A percentile compares a stretch with the other conserved stretches of the same genome.
phyloP scores from a whole-genome alignment of 2,329 filamentous ascomycete species.

The Colletotrichum chrysophilum region DNA sequence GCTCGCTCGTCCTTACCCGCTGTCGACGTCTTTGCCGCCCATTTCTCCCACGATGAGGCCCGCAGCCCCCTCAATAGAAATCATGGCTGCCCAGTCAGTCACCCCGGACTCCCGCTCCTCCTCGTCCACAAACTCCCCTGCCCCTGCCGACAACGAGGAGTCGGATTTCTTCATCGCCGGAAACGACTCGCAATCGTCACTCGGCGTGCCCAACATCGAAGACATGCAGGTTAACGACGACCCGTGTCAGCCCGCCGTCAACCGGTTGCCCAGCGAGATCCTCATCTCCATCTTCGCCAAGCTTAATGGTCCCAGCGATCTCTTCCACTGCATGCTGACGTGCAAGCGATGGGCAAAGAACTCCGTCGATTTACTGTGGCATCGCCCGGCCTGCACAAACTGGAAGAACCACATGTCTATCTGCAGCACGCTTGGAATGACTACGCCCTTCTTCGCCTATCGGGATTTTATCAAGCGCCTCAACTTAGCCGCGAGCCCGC shows the following conservation, averaged over 20 bases:
- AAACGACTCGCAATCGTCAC: conserved; percentile 92
- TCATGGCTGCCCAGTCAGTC: conserved; percentile 26
- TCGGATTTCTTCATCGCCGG: conserved; percentile 89
- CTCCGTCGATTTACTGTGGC: conserved; percentile 92
- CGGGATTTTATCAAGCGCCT: conserved; percentile 89
- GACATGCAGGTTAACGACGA: conserved; percentile 74
- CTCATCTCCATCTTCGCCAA: conserved; percentile 92
- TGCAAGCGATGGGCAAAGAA: conserved; percentile 93
- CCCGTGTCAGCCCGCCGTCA: conserved; percentile 77
- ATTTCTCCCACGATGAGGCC: conserved; percentile 27
- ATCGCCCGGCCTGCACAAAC: conserved; percentile 87
- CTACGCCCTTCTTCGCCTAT: conserved; percentile 86
- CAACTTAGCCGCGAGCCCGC: conserved; percentile 73
- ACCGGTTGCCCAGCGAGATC: conserved; percentile 89
- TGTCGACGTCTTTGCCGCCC: background rate
- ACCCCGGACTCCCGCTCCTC: conserved; percentile 58
- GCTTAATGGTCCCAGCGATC: conserved; percentile 75
- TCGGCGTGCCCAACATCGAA: conserved; percentile 79
- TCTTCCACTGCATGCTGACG: conserved; percentile 91
- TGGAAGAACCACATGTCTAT: conserved; percentile 84
- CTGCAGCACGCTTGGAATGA: conserved; percentile 75
- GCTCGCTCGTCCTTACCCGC: background rate
- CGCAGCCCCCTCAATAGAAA: conserved; percentile 30
- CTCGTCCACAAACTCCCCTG: conserved; percentile 77
- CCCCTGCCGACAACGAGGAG: conserved; percentile 82